Evolutionary conservation across 495 filamentous ascomycete genomes (phyloP).

Genomic region (Venustampulla echinocandica): DNA sequence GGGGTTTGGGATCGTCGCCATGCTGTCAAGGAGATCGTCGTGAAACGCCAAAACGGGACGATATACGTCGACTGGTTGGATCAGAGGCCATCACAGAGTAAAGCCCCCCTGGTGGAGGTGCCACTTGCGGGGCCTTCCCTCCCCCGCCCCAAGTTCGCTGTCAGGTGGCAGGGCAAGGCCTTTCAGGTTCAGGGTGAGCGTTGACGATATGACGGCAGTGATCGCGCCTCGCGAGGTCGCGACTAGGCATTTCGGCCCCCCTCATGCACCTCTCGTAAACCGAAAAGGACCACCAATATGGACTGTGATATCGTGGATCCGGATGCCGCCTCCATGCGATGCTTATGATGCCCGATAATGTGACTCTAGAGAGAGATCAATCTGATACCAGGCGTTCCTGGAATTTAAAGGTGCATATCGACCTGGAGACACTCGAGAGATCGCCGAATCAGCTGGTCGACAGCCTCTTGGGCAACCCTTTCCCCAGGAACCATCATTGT

Average conservation of each 20-base stretch:
- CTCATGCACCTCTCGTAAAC: not conserved
- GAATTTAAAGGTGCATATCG: constrained; percentile 14
- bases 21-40: not conserved
- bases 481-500: constrained; percentile 11
- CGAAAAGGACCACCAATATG: not conserved
- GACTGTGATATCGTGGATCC: not conserved
- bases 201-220: not conserved
- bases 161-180: constrained; percentile 10
- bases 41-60: constrained; percentile 10
- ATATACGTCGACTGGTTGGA: constrained; percentile 7
- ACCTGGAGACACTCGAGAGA: constrained; percentile 1
- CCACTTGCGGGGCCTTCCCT: too few species aligned
- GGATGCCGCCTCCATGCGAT: not conserved
- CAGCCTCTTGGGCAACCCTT: not conserved
- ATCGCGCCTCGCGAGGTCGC: too few species aligned
- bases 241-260: not conserved
- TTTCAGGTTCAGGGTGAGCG: constrained; percentile 1
- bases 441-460: constrained; percentile 1
- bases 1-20: constrained; percentile 8
- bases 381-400: constrained; percentile 14
- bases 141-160: not conserved
- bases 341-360: constrained; percentile 3
- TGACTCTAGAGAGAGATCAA: constrained; percentile 12
- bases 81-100: too few species aligned
- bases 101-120: too few species aligned